Evolutionary conservation across 2,329 filamentous ascomycete species (phyloP), one percentile per base, ranked within the genome.

Genomic region (Alternaria conjuncta): DNA sequence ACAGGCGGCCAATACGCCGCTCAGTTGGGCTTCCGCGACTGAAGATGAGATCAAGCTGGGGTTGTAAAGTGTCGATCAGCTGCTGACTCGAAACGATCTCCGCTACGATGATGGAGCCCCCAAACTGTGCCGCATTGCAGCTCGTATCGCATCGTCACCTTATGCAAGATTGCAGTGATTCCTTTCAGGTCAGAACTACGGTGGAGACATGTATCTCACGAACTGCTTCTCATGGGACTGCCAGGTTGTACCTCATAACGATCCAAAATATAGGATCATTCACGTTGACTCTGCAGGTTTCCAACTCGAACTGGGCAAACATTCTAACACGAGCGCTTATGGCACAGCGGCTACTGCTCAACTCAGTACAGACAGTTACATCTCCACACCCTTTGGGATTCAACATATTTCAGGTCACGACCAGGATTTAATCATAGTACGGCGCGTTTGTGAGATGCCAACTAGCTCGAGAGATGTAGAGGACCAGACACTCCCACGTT

Each of bases 101-200:
- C 28, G 32, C 43, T 26, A 50, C 62, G 45, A 62, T 54, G 13
- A 43, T 21, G 10, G 21, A n/a, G 26, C 25, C n/a, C 55, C 12
- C 23, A 57, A 44, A 26, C 50, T 21, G 55, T 58, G 59, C 62
- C 62, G 44, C 62, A 58, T 13, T 51, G 36, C 32, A 26, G 44
- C 44, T 51, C 28, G 26, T 26, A 54, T 56, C 36, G 55, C 18
- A n/a, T 20, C 25, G 49, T 45, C 7, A 11, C n/a, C 32, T 32
- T 43, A 36, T 57, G 60, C 26, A 32, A 32, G 53, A 56, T 23
- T n/a, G 43, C 25, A 50, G 25, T 49, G 13, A 15, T 21, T 41
- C 23, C 12, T 26, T 26, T 23, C 10, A 28, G 15, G 23, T 20
- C 21, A 44, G 36, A 32, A 55, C 32, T 26, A 20, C 12, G 9